These are phyloP conservation scores for Colletotrichum neosansevieriae DNA, from an alignment of 2,329 filamentous ascomycete genomes.

Conservation along the genomic window DNA sequence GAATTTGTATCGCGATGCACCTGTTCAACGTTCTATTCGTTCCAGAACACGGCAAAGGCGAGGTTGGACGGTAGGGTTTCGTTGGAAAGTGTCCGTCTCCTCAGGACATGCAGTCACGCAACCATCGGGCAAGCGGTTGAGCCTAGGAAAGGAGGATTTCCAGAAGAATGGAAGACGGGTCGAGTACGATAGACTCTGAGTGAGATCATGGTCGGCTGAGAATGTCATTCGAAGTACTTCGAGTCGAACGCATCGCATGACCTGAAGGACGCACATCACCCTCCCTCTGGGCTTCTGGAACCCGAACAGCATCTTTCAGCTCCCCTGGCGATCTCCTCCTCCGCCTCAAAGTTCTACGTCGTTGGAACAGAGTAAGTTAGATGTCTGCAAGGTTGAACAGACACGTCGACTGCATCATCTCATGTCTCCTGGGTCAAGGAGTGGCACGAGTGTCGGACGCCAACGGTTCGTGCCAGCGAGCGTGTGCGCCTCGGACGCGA, in stretches of 20 bases:
- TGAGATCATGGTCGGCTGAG: conserved; percentile 19
- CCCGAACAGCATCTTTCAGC: not conserved
- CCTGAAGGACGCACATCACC: conserved; percentile 23
- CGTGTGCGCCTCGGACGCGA: conserved; percentile 20
- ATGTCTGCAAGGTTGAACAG: conserved; percentile 7
- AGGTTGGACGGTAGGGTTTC: not conserved
- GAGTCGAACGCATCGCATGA: conserved; percentile 25
- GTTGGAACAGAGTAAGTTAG: not conserved
- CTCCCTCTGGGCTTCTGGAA: not conserved
- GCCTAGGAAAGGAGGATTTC: not conserved
- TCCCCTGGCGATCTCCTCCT: conserved; percentile 6
- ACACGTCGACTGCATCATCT: not conserved
- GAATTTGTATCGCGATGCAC: conserved; percentile 8
- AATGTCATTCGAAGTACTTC: not conserved
- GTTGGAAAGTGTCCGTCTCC: conserved; percentile 3
- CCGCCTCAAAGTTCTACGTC: not conserved
- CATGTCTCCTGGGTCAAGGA: conserved; percentile 21
- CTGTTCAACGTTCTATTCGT: conserved; percentile 15
- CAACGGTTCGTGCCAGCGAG: conserved; percentile 12
- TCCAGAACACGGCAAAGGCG: conserved; percentile 13
- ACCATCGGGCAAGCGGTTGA: not conserved
- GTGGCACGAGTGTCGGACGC: conserved; percentile 22
- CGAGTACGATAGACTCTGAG: not conserved
- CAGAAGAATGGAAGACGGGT: not conserved
- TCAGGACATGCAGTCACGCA: conserved; percentile 7